phyloP scores from a whole-genome alignment of 768 basidiomycete genomes.

The Suillus paluster region DNA sequence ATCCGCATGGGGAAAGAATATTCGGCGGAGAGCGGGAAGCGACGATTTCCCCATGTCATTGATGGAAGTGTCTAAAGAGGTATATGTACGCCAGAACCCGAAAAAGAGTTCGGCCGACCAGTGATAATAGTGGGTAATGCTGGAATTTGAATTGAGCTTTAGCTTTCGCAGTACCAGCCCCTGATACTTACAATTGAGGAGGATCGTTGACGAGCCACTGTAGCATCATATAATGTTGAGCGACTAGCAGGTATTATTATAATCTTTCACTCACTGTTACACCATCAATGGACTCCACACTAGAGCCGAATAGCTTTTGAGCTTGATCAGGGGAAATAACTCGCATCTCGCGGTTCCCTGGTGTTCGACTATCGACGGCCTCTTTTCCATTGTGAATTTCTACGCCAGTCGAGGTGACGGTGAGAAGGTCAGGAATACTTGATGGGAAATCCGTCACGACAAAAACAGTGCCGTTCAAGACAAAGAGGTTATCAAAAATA shows the following conservation, averaged over 20 bases:
- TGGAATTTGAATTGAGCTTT: conserved; percentile 28
- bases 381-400: conserved; percentile 60
- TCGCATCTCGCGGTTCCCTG: conserved; percentile 78
- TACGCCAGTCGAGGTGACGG: conserved; percentile 74
- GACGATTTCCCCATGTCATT: conserved; percentile 64
- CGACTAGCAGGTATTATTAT: conserved; percentile 8
- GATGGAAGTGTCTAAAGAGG: conserved; percentile 77
- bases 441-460: conserved; percentile 78
- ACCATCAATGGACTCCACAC: conserved; percentile 79
- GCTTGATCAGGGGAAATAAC: conserved; percentile 76
- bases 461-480: conserved; percentile 81
- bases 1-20: conserved; percentile 77
- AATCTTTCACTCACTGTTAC: conserved; percentile 67
- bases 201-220: conserved; percentile 86
- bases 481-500: conserved; percentile 81
- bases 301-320: conserved; percentile 64
- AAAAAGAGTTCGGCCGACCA: conserved; percentile 92
- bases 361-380: conserved; percentile 62
- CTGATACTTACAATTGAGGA: conserved; percentile 70
- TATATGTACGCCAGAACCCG: conserved; percentile 91
- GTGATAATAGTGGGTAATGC: conserved; percentile 93
- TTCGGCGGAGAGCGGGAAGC: conserved; percentile 73
- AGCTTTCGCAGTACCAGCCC: background rate
- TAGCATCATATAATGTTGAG: background rate
- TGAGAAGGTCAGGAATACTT: conserved; percentile 62